phyloP scores from a whole-genome alignment of 2,329 filamentous ascomycete species.

The Arthrobotrys pseudoclavata region DNA sequence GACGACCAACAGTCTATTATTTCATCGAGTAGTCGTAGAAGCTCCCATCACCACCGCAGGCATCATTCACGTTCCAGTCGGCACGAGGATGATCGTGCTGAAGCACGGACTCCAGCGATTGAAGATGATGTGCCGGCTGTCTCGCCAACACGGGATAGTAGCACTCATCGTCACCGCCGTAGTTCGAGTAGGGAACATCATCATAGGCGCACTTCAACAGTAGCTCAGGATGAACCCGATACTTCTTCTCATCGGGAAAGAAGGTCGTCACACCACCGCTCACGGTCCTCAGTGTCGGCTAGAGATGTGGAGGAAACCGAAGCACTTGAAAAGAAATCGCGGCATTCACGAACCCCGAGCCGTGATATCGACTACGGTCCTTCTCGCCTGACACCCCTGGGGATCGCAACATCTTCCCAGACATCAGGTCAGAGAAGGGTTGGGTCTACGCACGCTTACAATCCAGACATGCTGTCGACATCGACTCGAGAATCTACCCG shows the following conservation, averaged over 20 bases:
- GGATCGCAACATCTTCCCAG: conserved; percentile 58
- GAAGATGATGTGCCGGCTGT: conserved; percentile 46
- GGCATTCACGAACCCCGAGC: conserved; percentile 47
- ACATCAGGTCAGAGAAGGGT: conserved; percentile 52
- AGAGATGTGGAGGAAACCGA: conserved; percentile 41
- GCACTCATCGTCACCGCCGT: conserved; percentile 52
- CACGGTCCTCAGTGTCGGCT: conserved; percentile 51
- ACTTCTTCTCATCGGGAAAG: conserved; percentile 51
- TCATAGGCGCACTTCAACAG: conserved; percentile 60
- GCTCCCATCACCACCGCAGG: conserved; percentile 51
- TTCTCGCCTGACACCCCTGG: conserved; percentile 54
- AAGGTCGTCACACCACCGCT: conserved; percentile 53
- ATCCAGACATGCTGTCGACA: conserved; percentile 42
- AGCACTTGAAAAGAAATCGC: conserved; percentile 41
- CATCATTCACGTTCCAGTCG: conserved; percentile 51
- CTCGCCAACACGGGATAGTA: conserved; percentile 56
- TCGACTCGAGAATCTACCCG: conserved; percentile 50
- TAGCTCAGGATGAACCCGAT: conserved; percentile 58
- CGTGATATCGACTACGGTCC: conserved; percentile 50
- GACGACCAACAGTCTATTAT: conserved; percentile 51
- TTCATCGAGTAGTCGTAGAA: conserved; percentile 46
- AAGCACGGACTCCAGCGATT: conserved; percentile 36
- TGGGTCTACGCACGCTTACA: conserved; percentile 39
- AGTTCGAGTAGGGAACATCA: conserved; percentile 59
- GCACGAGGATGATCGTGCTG: conserved; percentile 49